phyloP scores from a whole-genome alignment of 257 asterid genomes.

The Solanum megistacrolobum region DNA sequence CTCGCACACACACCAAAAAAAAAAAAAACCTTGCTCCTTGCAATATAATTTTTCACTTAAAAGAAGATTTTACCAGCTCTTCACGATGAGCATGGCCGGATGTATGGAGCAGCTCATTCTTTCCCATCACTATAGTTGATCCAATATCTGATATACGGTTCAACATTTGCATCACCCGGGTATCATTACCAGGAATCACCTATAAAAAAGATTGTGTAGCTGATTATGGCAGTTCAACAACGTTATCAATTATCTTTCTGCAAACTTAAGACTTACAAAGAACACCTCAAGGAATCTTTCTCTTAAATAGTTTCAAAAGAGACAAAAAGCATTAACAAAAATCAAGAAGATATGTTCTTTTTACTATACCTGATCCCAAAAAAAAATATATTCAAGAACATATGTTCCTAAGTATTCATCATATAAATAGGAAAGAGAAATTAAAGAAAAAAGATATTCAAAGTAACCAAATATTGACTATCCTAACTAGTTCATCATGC shows the following conservation, averaged over 20 bases:
- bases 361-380: background rate
- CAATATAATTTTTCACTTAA: background rate
- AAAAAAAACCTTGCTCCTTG: background rate
- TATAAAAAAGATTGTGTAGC: conserved; percentile 24
- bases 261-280: background rate
- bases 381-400: background rate
- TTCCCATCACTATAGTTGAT: conserved; percentile 89
- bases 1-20: background rate
- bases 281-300: background rate
- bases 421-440: background rate
- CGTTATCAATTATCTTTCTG: background rate
- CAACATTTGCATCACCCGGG: conserved; percentile 91
- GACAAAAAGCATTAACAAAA: background rate
- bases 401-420: background rate
- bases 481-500: background rate
- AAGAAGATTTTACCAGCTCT: conserved; percentile 64
- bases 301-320: background rate
- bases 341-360: background rate
- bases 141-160: conserved; percentile 94
- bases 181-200: conserved; percentile 99
- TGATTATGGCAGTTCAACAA: background rate
- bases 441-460: background rate
- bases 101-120: conserved; percentile 80
- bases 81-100: conserved; percentile 99
- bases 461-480: background rate